Conservation (phyloP, 106 monocot species). For the Dioscorea zingiberensis region DNA sequence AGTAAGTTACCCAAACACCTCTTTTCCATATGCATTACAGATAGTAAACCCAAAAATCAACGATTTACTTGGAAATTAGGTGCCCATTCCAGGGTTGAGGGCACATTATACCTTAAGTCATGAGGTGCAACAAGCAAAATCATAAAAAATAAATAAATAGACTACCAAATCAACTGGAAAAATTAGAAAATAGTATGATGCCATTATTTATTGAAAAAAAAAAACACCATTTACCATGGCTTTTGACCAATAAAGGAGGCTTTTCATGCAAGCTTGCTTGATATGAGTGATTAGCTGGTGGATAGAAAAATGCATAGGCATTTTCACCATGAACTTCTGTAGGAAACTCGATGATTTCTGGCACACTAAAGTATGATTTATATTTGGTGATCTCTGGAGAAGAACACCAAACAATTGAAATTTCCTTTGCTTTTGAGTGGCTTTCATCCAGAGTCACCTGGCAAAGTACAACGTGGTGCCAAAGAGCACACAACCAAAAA, state of each 20-base stretch:
- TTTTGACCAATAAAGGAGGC: constrained; percentile 81
- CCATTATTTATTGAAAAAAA: neutral
- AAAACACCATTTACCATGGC: constrained; percentile 57
- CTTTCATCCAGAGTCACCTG: constrained; percentile 62
- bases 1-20: too few relatives aligned
- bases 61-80: too few relatives aligned
- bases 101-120: too few relatives aligned
- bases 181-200: neutral
- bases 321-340: constrained; percentile 58
- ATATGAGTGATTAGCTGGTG: constrained; percentile 62
- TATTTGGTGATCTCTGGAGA: constrained; percentile 47
- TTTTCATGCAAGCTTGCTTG: constrained; percentile 54
- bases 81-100: too few relatives aligned
- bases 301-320: constrained; percentile 92
- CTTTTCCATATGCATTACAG: too few relatives aligned
- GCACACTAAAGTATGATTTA: constrained; percentile 58
- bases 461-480: constrained; percentile 8
- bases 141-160: neutral
- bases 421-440: constrained; percentile 22
- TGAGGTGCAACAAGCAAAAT: too few relatives aligned
- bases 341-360: constrained; percentile 81
- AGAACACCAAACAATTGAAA: constrained; percentile 66
- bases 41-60: too few relatives aligned
- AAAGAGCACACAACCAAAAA: neutral
- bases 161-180: neutral